These are phyloP conservation scores for Thraustochytrium striatum DNA, from an alignment of 352 stramenopile species.

Conservation along the genomic window DNA sequence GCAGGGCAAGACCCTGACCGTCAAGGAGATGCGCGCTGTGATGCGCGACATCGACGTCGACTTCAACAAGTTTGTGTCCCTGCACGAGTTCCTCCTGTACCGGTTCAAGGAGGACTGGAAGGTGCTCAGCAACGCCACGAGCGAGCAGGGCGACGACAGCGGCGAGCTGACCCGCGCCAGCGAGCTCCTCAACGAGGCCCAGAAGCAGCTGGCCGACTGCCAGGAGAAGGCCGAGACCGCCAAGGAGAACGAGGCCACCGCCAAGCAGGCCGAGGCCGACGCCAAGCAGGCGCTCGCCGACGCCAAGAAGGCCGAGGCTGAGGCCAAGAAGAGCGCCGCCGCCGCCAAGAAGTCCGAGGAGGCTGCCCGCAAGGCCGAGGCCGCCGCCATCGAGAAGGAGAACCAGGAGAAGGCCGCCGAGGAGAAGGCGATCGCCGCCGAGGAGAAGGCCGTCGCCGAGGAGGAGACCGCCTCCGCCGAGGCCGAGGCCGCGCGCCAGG, in stretches of 20 bases:
- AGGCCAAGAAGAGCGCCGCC: slow-evolving; percentile 15
- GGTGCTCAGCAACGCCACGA: slow-evolving; percentile 52
- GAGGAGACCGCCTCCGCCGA: slow-evolving; percentile 45
- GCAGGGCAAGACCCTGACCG: slow-evolving; percentile 50
- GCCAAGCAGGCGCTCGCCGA: slow-evolving; percentile 29
- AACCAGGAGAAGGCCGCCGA: slow-evolving; percentile 12
- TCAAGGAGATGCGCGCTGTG: slow-evolving; percentile 53
- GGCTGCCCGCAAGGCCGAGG: slow-evolving; percentile 25
- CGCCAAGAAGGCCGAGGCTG: slow-evolving; percentile 13
- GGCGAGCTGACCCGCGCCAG: slow-evolving; percentile 12
- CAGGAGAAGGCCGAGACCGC: slow-evolving; percentile 30
- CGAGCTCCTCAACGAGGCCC: slow-evolving; percentile 35
- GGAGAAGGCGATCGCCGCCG: slow-evolving; percentile 46
- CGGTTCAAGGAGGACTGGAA: slow-evolving; percentile 53
- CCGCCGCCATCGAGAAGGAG: slow-evolving; percentile 40
- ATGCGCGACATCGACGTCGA: slow-evolving; percentile 56
- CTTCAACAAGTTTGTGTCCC: slow-evolving; percentile 55
- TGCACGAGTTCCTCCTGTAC: slow-evolving; percentile 56
- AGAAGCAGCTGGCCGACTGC: slow-evolving; percentile 27
- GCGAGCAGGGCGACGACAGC: slow-evolving; percentile 38
- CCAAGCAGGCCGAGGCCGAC: neutral
- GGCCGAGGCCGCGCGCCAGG: slow-evolving; percentile 18
- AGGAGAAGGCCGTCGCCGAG: slow-evolving; percentile 21
- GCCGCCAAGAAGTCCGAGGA: slow-evolving; percentile 46
- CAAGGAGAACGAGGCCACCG: slow-evolving; percentile 32